Percentiles rank a stretch among this genome's conserved stretches.
phyloP scores from a whole-genome alignment of 139 green algal genomes.

The Monoraphidium neglectum region DNA sequence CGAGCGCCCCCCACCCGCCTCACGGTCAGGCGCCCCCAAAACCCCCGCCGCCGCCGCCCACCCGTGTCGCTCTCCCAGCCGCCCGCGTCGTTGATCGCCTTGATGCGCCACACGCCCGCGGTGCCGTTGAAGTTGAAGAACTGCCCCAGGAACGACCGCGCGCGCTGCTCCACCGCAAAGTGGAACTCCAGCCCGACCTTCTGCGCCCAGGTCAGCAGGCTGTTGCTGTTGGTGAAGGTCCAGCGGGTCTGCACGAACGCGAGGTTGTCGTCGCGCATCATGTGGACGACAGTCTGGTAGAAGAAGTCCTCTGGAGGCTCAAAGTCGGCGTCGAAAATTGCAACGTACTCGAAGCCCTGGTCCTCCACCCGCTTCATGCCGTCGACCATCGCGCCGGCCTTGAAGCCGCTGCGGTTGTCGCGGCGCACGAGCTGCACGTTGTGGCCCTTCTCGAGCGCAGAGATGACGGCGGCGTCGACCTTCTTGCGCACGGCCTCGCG shows the following conservation, averaged over 20 bases:
- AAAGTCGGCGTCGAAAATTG: conserved; percentile 64
- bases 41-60: conserved; percentile 52
- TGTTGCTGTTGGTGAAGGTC: conserved; percentile 68
- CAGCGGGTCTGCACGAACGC: conserved; percentile 85
- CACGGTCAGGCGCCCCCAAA: neutral
- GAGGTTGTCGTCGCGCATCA: conserved; percentile 45
- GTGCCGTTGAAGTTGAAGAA: conserved; percentile 80
- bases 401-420: conserved; percentile 75
- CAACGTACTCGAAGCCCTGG: conserved; percentile 53
- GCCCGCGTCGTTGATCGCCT: conserved; percentile 85
- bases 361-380: conserved; percentile 46
- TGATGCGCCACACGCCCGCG: conserved; percentile 45
- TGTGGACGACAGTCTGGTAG: conserved; percentile 36
- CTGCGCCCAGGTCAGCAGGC: conserved; percentile 76
- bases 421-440: conserved; percentile 59
- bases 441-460: conserved; percentile 52
- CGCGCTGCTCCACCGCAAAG: conserved; percentile 66
- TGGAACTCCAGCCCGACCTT: conserved; percentile 55
- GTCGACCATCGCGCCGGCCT: conserved; percentile 80
- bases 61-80: conserved; percentile 93
- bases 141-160: conserved; percentile 55
- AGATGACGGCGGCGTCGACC: conserved; percentile 50
- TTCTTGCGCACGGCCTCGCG: conserved; percentile 51
- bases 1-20: neutral
- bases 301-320: conserved; percentile 75